Percentiles rank a stretch among this genome's conserved stretches.
phyloP scores from a whole-genome alignment of 176 grass and related monocot species.

The Raddia guianensis region DNA sequence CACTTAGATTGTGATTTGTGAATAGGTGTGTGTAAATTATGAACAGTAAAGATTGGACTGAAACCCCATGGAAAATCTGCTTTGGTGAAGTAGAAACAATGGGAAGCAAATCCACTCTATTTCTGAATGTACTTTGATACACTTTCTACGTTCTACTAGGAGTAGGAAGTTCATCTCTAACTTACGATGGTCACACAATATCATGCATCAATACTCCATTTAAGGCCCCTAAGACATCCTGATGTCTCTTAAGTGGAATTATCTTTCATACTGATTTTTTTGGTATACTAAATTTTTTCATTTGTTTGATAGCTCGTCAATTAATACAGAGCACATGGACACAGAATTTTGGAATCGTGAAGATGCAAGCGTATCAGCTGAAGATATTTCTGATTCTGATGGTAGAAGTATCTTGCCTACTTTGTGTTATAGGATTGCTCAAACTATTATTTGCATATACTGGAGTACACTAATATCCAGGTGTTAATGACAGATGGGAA shows the following conservation, averaged over 20 bases:
- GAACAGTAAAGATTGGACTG: not conserved
- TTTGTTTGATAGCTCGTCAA: slow-evolving; percentile 58
- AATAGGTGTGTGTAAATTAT: not conserved
- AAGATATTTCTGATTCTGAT: slow-evolving; percentile 93
- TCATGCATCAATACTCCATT: not conserved
- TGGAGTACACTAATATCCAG: slow-evolving; percentile 32
- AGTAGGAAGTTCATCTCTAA: not conserved
- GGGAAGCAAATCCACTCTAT: not conserved
- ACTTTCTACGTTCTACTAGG: not conserved
- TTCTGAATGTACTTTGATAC: slow-evolving; percentile 3
- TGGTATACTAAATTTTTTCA: slow-evolving; percentile 33
- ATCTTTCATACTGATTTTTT: slow-evolving; percentile 22
- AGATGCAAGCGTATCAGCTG: slow-evolving; percentile 61
- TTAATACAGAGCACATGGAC: slow-evolving; percentile 45
- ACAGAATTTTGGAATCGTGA: slow-evolving; percentile 90
- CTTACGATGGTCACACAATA: not conserved
- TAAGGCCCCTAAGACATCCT: slow-evolving; percentile 1
- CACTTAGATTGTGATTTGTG: not conserved
- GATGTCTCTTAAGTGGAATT: slow-evolving; percentile 5
- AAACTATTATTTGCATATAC: slow-evolving; percentile 7
- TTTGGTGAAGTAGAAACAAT: not conserved
- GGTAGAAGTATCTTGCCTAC: slow-evolving; percentile 49
- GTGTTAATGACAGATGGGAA: slow-evolving; percentile 47
- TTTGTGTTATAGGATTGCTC: slow-evolving; percentile 5
- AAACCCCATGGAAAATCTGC: not conserved